These are phyloP conservation scores for Kodamaea plutei DNA, from an alignment of 1,139 yeast species.

Conservation along the genomic window DNA sequence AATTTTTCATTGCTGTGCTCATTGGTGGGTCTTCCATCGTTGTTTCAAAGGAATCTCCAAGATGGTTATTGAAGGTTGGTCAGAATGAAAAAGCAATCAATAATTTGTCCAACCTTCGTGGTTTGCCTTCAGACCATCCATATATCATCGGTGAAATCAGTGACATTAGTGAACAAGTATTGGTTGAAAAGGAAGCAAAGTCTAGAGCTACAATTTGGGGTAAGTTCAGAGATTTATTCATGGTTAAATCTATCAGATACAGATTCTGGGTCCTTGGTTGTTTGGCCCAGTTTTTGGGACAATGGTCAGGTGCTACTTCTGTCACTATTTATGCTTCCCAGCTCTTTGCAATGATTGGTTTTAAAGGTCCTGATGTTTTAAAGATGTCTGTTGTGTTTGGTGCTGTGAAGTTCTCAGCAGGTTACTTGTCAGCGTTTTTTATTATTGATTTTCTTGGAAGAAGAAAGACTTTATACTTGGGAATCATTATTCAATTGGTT, in stretches of 20 bases:
- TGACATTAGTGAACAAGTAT: slow-evolving; percentile 46
- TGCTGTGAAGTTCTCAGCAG: slow-evolving; percentile 42
- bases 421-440: slow-evolving; percentile 44
- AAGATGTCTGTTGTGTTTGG: slow-evolving; percentile 48
- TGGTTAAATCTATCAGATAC: slow-evolving; percentile 36
- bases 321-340: slow-evolving; percentile 44
- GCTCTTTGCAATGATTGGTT: slow-evolving; percentile 50
- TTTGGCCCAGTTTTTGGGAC: slow-evolving; percentile 50
- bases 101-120: slow-evolving; percentile 43
- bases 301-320: slow-evolving; percentile 63
- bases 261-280: slow-evolving; percentile 43
- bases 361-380: slow-evolving; percentile 31
- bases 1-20: slow-evolving; percentile 40
- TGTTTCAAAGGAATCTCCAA: slow-evolving; percentile 41
- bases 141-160: slow-evolving; percentile 50
- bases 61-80: slow-evolving; percentile 42
- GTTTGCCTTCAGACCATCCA: slow-evolving; percentile 48
- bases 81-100: slow-evolving; percentile 32
- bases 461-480: slow-evolving; percentile 36
- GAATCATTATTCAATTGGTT: slow-evolving; percentile 32
- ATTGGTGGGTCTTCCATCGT: slow-evolving; percentile 34
- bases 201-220: slow-evolving; percentile 22
- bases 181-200: slow-evolving; percentile 33
- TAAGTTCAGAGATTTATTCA: slow-evolving; percentile 29
- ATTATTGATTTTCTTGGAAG: no score